Evolutionary conservation across 352 stramenopile genomes (phyloP), one percentile per base, ranked within the genome.

Genomic region (Pythium coloratum): DNA sequence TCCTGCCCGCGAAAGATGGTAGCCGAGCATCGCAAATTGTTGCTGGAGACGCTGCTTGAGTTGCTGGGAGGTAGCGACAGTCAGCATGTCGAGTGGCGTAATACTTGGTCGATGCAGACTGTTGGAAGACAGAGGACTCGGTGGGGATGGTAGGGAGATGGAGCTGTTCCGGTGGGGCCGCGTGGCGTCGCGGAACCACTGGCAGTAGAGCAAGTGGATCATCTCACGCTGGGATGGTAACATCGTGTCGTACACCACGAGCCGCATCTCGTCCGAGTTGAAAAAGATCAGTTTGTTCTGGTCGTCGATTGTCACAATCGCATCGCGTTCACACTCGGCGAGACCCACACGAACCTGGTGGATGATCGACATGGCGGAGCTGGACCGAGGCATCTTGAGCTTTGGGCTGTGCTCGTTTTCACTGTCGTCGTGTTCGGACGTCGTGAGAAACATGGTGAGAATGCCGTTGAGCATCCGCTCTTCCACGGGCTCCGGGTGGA

Each of bases 181-280:
- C 2, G 71, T 76, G 28, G 66, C 66, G 36, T 86, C 70, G 13
- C 62, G 46, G n/a, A 91, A 81, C 72, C 75, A 91, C 18, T 81
- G 66, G n/a, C 73, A 77, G 59, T 90, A 91, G 14, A 90, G 71
- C 26, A 62, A 69, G 30, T 93, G 84, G 24, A 93, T 76, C 26
- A 77, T 68, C 59, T 90, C 81, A 7, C 81, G 76, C 36, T 93
- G 84, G 2, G 82, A 91, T 10, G 84, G 84, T 16, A 86, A 60
- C 69, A 89, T 81, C 49, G 77, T 86, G 47, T 91, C 84, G 57
- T 88, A 90, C 5, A 88, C 81, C 2, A 82, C 73, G 1, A 90
- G 70, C 6, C 76, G 80, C 64, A 84, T 82, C 67, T 93, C 82
- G 54, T 88, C 76, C 14, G 76, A 79, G 68, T 88, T 83, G 76